phyloP scores from a whole-genome alignment of 768 basidiomycete genomes.

The Suillus cothurnatus region DNA sequence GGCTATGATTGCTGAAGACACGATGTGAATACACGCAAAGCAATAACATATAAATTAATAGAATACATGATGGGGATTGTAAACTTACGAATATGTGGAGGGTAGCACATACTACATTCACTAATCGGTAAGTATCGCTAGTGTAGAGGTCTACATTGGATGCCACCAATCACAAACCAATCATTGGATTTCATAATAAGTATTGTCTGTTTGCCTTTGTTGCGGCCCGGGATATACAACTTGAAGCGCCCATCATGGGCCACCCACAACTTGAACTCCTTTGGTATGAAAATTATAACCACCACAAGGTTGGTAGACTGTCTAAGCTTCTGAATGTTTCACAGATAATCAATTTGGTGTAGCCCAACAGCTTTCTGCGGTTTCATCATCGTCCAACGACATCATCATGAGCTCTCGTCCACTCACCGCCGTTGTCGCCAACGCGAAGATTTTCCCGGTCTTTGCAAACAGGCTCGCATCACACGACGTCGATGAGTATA shows the following conservation, averaged over 20 bases:
- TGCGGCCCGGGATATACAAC: too few relatives aligned
- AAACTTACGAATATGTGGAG: neutral
- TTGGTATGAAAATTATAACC: neutral
- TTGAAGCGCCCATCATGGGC: too few relatives aligned
- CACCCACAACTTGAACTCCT: conserved; percentile 2
- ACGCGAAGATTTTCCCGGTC: conserved; percentile 40
- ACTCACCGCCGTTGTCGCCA: conserved; percentile 27
- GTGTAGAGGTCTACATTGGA: too few relatives aligned
- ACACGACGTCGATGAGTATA: conserved; percentile 26
- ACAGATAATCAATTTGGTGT: too few relatives aligned
- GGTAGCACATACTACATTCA: neutral
- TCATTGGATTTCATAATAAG: too few relatives aligned
- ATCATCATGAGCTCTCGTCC: conserved; percentile 1
- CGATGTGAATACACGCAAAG: neutral
- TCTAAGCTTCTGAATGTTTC: neutral
- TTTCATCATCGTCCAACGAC: neutral
- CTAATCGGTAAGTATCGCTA: neutral
- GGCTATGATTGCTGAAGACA: conserved; percentile 33
- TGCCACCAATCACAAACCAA: too few relatives aligned
- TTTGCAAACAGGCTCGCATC: conserved; percentile 37
- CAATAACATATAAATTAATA: neutral
- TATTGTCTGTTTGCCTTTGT: too few relatives aligned
- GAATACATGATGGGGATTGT: neutral
- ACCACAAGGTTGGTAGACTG: neutral
- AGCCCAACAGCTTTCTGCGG: neutral